Conservation (phyloP, 495 filamentous ascomycete genomes). For the Aspergillus nidulans region DNA sequence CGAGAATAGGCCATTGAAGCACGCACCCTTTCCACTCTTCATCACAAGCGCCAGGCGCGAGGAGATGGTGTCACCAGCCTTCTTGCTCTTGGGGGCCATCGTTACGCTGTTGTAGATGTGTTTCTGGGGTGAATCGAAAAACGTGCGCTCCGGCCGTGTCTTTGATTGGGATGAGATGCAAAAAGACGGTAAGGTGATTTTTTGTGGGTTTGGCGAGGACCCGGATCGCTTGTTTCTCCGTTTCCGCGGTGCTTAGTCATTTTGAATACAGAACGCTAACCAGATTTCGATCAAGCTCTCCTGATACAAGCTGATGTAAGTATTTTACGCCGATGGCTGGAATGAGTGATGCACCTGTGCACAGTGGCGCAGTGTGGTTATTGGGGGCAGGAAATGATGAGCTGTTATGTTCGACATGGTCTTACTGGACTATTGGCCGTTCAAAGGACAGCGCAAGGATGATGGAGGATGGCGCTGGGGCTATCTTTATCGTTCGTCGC, state of each 20-base stretch:
- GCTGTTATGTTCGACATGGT: neutral
- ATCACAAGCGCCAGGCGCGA: constrained; percentile 87
- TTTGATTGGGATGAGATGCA: constrained; percentile 17
- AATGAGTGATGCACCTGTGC: neutral
- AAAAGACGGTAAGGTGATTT: constrained; percentile 14
- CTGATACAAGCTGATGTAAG: constrained; percentile 1
- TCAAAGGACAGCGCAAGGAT: constrained; percentile 4
- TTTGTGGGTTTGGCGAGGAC: constrained; percentile 27
- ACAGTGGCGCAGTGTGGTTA: neutral
- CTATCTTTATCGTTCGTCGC: constrained; percentile 10
- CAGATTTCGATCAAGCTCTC: neutral
- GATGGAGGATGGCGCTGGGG: neutral
- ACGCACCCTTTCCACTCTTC: constrained; percentile 85
- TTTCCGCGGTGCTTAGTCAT: constrained; percentile 14
- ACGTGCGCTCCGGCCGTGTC: constrained; percentile 38
- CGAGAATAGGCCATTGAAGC: neutral
- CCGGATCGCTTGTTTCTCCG: constrained; percentile 16
- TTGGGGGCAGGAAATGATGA: constrained; percentile 1
- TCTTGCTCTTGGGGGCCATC: constrained; percentile 96
- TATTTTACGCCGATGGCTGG: neutral
- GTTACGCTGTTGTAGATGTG: constrained; percentile 40
- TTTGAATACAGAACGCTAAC: neutral
- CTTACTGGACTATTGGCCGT: neutral
- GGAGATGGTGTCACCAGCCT: constrained; percentile 86
- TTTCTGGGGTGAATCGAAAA: constrained; percentile 18